Base-by-base conservation (phyloP, 345 rosid genomes). In the Pistacia atlantica region DNA sequence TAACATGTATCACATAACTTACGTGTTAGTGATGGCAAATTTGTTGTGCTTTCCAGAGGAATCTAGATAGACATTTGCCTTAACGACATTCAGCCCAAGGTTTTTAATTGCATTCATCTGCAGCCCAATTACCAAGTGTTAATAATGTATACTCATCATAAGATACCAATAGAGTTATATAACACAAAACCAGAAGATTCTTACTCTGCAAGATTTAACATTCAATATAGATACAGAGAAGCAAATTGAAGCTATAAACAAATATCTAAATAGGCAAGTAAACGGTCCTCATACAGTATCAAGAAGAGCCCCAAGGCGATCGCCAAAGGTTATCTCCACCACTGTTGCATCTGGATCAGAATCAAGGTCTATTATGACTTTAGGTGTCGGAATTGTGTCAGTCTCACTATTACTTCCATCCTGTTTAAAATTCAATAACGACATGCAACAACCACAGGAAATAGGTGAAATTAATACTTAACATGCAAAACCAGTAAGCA, bases 301-400 rank as follows among this genome's bases (percentile, higher is more conserved):
- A 71, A 96, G 81, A 52, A 96, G 89, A 80, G 98, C 98, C 57
- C 99, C 99, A 68, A 96, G 99, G 83, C 99, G 99, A 83, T 96
- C 92, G 5, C 99, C 99, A 28, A 96, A 96, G 22, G 97, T 96
- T 6, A 96, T 80, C 88, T 96, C 95, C 35, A 96, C 86, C 2
- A 96, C 60, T 45, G 99, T 93, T 57, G 97, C 98, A 77, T 96
- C 89, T 0, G 97, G 93, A 70, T 96, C 97, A 38, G 98, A 90
- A 82, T 96, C 99, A 78, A 86, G 96, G 81, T 96, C 98, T 61
- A 96, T 89, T 81, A 96, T 90, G 74, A 96, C 99, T 71, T 87
- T 95, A 13, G 99, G 99, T 69, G 90, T 93, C 68, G 99, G 99
- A 69, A 90, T 79, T 38, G 79, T 79, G 52, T 91, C 98, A 4